Conservation (phyloP, 2,329 filamentous ascomycete species). For the Paracorniculantispora psalliotae region DNA sequence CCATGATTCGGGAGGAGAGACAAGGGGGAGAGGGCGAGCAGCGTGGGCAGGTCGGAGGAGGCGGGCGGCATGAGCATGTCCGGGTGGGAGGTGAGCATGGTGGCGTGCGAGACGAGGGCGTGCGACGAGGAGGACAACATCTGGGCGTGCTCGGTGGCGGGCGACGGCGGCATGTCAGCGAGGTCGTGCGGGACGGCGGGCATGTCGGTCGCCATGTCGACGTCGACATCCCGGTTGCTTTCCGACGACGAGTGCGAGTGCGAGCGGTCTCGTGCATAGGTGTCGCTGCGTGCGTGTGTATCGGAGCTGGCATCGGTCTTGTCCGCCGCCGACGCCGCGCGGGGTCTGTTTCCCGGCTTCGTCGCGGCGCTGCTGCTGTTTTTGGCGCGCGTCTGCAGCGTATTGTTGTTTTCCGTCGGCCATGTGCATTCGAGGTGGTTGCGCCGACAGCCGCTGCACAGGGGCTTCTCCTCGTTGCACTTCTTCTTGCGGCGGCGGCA, state of each 20-base stretch:
- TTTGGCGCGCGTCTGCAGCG: slow-evolving; percentile 7
- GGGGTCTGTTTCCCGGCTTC: neutral
- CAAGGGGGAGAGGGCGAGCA: slow-evolving; percentile 24
- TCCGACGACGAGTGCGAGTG: slow-evolving; percentile 8
- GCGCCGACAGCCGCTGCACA: slow-evolving; percentile 49
- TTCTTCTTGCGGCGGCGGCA: slow-evolving; percentile 50
- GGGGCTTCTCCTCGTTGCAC: slow-evolving; percentile 48
- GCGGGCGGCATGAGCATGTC: slow-evolving; percentile 1
- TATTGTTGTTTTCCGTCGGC: slow-evolving; percentile 24
- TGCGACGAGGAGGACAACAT: neutral
- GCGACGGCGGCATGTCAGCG: neutral
- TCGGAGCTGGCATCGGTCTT: no score
- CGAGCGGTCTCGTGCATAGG: neutral
- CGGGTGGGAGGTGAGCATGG: neutral
- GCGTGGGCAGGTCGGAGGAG: neutral
- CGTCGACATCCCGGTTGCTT: neutral
- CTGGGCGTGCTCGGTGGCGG: neutral
- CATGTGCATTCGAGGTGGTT: slow-evolving; percentile 50
- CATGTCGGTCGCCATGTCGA: neutral
- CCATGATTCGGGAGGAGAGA: slow-evolving; percentile 18
- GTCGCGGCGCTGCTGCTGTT: neutral
- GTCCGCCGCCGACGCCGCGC: neutral
- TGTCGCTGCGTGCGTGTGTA: neutral
- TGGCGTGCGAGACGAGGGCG: no score
- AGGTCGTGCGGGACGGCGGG: neutral